Percentiles rank a stretch among this genome's conserved stretches.
These are phyloP conservation scores for Panicum hallii DNA, from an alignment of 202 grass and related monocot species.

Conservation along the genomic window DNA sequence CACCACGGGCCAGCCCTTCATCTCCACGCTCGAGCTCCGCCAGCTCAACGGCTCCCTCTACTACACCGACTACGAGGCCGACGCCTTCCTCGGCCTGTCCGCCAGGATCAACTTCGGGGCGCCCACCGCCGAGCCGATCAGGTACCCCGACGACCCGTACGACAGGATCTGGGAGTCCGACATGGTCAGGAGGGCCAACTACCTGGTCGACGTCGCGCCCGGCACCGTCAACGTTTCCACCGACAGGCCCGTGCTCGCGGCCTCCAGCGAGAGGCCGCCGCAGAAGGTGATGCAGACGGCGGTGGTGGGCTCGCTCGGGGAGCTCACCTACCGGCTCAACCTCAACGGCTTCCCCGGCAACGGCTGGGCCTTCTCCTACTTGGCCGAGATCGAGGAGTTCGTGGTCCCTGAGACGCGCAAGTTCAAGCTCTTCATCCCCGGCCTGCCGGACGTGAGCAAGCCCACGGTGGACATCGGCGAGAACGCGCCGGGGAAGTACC, in stretches of 20 bases:
- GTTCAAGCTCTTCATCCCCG: constrained; percentile 85
- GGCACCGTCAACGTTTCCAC: constrained; percentile 83
- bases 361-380: constrained; percentile 87
- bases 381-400: constrained; percentile 84
- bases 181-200: constrained; percentile 71
- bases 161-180: constrained; percentile 97
- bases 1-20: constrained; percentile 71
- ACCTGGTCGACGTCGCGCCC: constrained; percentile 77
- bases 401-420: constrained; percentile 54
- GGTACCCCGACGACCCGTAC: constrained; percentile 90
- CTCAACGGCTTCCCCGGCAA: constrained; percentile 72
- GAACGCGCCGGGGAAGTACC: constrained; percentile 85
- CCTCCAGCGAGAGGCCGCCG: constrained; percentile 64
- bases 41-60: constrained; percentile 74
- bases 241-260: constrained; percentile 55
- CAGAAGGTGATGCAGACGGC: constrained; percentile 93
- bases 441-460: constrained; percentile 68
- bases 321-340: constrained; percentile 80
- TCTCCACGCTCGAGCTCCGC: constrained; percentile 77
- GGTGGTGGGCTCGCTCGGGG: constrained; percentile 69
- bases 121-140: constrained; percentile 56
- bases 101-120: constrained; percentile 90
- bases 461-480: constrained; percentile 75
- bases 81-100: constrained; percentile 59
- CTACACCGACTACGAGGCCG: constrained; percentile 63